Evolutionary conservation across 2,329 filamentous ascomycete genomes (phyloP), one percentile per base, ranked within the genome.

Genomic region (Aspergillus sp.): DNA sequence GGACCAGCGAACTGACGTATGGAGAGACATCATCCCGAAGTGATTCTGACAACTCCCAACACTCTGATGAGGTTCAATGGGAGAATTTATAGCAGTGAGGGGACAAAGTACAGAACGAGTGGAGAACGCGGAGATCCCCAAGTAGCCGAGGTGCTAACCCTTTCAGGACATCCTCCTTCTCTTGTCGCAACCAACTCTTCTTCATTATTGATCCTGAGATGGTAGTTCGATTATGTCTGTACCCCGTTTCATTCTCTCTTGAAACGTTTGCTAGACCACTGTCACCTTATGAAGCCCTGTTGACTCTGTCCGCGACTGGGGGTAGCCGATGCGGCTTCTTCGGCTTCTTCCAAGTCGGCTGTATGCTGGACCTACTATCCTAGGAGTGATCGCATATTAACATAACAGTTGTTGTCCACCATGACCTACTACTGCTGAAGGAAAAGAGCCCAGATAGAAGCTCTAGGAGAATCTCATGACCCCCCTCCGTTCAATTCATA

Each of bases 21-120:
- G 31, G 13, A 57, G 38, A 13, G 45, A 48, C 56, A 59, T 60
- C 1, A 14, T 51, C 29, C 3, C 5, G 40, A 10, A 17, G 21
- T 42, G 7, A 11, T 29, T 29, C 32, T 11, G 3, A 17, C 23
- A 16, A 4, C 9, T 9, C 14, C 6, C 10, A 43, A 5, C 34
- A 7, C 5, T 5, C 19, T 2, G 31, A 21, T n/a, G 5, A 20
- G 17, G 11, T 9, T 25, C 14, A 19, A 36, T 46, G 23, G 44
- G 19, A 9, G 3, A 34, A 31, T 46, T 9, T 14, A 34, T 16
- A 34, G 16, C 7, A 16, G 7, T 9, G 44, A 46, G 23, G 25
- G 3, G 19, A 20, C 10, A 9, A 31, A 25, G 17, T 11, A 16
- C 11, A 6, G n/a, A 45, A 34, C 17, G 31, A 36, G 44, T 20